A percentile compares a stretch with the other conserved stretches of the same genome.
phyloP scores from a whole-genome alignment of 2,329 filamentous ascomycete genomes.

The Davidsoniella virescens region DNA sequence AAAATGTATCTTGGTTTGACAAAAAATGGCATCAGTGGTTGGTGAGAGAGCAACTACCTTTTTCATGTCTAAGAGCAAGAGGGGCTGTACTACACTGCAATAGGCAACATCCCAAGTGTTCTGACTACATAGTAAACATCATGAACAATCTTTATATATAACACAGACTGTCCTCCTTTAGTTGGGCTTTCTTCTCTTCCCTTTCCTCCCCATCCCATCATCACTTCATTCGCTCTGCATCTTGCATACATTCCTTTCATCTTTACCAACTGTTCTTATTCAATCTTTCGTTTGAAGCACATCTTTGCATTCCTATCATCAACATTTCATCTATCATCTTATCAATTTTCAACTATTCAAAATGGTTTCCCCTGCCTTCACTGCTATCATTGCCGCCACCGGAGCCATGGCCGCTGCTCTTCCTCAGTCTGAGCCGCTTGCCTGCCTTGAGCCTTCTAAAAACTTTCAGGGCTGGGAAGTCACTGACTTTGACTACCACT shows the following conservation, averaged over 20 bases:
- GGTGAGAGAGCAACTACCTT: not conserved
- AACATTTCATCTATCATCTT: not conserved
- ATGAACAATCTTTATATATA: slow-evolving; percentile 1
- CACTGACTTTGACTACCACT: slow-evolving; percentile 30
- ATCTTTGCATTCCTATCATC: not conserved
- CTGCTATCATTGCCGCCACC: slow-evolving; percentile 5
- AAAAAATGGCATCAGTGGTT: not conserved
- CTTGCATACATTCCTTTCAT: slow-evolving; percentile 3
- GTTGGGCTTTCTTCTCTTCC: not conserved
- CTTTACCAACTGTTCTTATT: not conserved
- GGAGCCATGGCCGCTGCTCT: slow-evolving; percentile 7
- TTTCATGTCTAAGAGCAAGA: not conserved
- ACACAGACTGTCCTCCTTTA: not conserved
- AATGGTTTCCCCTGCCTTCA: slow-evolving; percentile 7
- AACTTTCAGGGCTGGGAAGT: slow-evolving; percentile 23
- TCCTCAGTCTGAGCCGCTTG: slow-evolving; percentile 3
- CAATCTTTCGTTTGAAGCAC: not conserved
- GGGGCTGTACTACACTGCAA: not conserved
- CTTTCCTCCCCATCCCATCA: slow-evolving; percentile 8
- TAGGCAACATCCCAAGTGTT: not conserved
- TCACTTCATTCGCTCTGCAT: slow-evolving; percentile 3
- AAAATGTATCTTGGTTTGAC: too few relatives aligned
- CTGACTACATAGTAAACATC: not conserved
- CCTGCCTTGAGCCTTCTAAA: slow-evolving; percentile 16
- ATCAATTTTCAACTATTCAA: slow-evolving; percentile 7